Evolutionary conservation across 1,284 basidiomycete species (phyloP), one percentile per base, ranked within the genome.

Genomic region (Ganoderma boninense): DNA sequence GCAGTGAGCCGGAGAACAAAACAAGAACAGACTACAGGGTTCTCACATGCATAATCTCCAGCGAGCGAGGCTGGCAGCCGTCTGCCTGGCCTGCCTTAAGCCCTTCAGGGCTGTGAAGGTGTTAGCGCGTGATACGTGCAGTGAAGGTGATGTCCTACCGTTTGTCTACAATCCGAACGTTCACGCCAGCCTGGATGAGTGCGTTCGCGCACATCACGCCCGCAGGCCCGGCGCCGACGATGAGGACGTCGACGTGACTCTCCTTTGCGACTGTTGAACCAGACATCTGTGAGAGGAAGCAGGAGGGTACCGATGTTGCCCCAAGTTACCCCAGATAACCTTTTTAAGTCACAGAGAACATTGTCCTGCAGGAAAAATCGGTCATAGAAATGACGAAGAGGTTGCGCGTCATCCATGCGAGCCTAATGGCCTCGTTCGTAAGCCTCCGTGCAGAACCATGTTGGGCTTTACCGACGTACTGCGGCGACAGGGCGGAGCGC

Each of bases 11-110:
- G 1, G 38, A 38, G 38, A 38, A 38, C 38, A 38, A 38, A 38
- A 38, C 1, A 4, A 38, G 38, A 6, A 38, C 7, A 6, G 38
- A 10, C 3, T 38, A 38, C 4, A 7, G 32, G 10, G 2, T 29
- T 13, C 75, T 60, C 61, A 89, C 91, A 86, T 93, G 90, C 40
- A 96, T 80, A 3, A 95, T 89, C 79, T 95, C 94, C 62, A 94
- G 87, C 1, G 92, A 93, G 44, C 93, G 86, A 1, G 92, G 91
- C 77, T 93, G 91, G 64, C 95, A 90, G 6, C 93, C 93, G 77
- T 95, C 93, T 0, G 93, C 94, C 77, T 94, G 93, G 16, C 94
- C 94, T 7, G 89, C 88, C 43, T 84, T 77, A 18, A 93, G 86
- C 72, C 86, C 89, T 18, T 74, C 71, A 4, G 90, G 86, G 70